These are phyloP conservation scores for Ilyonectria destructans DNA, from an alignment of 2,329 filamentous ascomycete genomes.

Conservation along the genomic window DNA sequence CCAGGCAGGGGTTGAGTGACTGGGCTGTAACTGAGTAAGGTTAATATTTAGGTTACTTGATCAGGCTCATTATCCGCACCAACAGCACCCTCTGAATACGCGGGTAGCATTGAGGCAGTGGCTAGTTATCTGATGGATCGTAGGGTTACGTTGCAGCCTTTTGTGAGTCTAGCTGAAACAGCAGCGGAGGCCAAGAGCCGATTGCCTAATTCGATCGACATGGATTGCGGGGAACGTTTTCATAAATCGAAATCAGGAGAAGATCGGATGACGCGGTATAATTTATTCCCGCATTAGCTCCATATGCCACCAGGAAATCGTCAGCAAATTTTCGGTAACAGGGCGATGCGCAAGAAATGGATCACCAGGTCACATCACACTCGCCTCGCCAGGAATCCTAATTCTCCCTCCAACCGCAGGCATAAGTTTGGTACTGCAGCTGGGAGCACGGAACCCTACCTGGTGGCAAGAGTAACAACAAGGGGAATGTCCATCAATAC, in stretches of 20 bases:
- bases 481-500: too few species aligned
- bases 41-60: neutral
- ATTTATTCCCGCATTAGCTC: neutral
- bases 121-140: neutral
- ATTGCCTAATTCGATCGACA: neutral
- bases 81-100: neutral
- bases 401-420: too few species aligned
- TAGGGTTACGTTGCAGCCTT: constrained; percentile 8
- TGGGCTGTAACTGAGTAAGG: neutral
- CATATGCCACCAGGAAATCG: neutral
- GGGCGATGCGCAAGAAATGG: too few species aligned
- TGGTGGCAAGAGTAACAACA: too few species aligned
- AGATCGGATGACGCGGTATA: neutral
- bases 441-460: too few species aligned
- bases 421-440: too few species aligned
- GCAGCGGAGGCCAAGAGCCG: constrained; percentile 1
- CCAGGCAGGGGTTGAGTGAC: neutral
- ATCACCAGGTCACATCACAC: too few species aligned
- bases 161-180: neutral
- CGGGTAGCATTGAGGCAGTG: neutral
- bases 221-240: neutral
- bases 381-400: too few species aligned
- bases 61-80: neutral
- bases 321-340: neutral
- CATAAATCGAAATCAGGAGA: neutral